Evolutionary conservation across 2,329 filamentous ascomycete species (phyloP).

Genomic region (Trichoderma oligosporum): DNA sequence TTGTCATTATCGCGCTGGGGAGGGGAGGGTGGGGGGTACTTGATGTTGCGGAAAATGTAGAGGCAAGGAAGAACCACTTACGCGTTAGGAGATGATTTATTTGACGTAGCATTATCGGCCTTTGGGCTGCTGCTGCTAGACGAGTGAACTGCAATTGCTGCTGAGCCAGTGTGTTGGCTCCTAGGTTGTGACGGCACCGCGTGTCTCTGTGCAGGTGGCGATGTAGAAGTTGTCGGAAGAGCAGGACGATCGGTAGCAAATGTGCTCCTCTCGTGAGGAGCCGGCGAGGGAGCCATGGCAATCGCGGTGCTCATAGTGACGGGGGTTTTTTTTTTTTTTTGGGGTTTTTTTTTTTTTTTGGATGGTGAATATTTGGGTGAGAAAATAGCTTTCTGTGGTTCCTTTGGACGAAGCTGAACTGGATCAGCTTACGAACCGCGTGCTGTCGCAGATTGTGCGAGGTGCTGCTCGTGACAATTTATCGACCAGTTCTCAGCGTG

Average conservation of each 20-base stretch:
- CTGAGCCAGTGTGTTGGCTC: slow-evolving; percentile 29
- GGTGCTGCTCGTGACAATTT: not conserved
- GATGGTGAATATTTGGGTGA: not conserved
- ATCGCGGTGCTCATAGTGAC: slow-evolving; percentile 63
- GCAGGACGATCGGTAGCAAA: slow-evolving; percentile 51
- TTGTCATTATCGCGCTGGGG: not conserved
- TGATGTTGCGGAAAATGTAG: not conserved
- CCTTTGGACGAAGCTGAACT: not conserved
- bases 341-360: too few species aligned
- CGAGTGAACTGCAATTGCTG: slow-evolving; percentile 43
- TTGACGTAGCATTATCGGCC: slow-evolving; percentile 34
- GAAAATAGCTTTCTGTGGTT: not conserved
- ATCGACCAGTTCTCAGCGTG: not conserved
- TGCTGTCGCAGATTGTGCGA: slow-evolving; percentile 13
- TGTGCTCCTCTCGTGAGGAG: slow-evolving; percentile 61
- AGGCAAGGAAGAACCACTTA: slow-evolving; percentile 40
- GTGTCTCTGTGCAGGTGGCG: slow-evolving; percentile 45
- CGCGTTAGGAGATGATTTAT: slow-evolving; percentile 57
- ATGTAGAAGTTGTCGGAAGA: slow-evolving; percentile 33
- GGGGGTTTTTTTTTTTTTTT: too few species aligned
- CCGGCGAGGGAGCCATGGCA: slow-evolving; percentile 65
- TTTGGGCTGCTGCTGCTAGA: slow-evolving; percentile 55
- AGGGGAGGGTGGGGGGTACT: too few species aligned
- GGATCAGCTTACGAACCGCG: not conserved
- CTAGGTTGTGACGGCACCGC: slow-evolving; percentile 27